Evolutionary conservation across 495 filamentous ascomycete species (phyloP).

Genomic region (Annulohypoxylon stygium): DNA sequence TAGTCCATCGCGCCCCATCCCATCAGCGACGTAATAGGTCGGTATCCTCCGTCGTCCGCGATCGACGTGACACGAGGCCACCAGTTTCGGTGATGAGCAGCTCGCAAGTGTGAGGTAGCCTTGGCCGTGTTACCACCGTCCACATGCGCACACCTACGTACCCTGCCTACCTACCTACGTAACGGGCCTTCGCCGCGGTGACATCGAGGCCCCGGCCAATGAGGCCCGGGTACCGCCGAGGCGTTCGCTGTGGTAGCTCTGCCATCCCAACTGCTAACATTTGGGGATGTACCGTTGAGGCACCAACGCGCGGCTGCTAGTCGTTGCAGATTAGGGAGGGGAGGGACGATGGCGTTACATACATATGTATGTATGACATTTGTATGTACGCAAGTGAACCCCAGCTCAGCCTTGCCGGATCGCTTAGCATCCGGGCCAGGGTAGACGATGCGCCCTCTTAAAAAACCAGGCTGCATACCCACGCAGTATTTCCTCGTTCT

Average conservation of each 20-base stretch:
- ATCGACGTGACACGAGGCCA: not conserved
- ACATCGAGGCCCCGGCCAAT: not conserved
- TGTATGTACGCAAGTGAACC: not conserved
- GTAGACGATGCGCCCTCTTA: not conserved
- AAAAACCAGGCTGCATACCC: not conserved
- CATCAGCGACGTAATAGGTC: not conserved
- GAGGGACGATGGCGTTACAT: not conserved
- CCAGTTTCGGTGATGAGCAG: not conserved
- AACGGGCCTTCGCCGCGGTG: not conserved
- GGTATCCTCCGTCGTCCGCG: not conserved
- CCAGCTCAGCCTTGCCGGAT: constrained; percentile 14
- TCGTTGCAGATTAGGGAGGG: constrained; percentile 8
- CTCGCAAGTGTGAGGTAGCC: not conserved
- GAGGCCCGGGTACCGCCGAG: not conserved
- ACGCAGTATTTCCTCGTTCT: not conserved
- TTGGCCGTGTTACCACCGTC: not conserved
- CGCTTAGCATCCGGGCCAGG: not conserved
- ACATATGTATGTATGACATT: not conserved
- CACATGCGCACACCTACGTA: not conserved
- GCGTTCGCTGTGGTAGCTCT: not conserved
- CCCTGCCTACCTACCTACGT: not conserved
- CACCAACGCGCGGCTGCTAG: constrained; percentile 6
- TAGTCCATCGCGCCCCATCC: not conserved
- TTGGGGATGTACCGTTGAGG: no score
- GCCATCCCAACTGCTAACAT: not conserved